These are phyloP conservation scores for Strigomonas culicis DNA, from an alignment of 208 protist genomes.

Conservation along the genomic window DNA sequence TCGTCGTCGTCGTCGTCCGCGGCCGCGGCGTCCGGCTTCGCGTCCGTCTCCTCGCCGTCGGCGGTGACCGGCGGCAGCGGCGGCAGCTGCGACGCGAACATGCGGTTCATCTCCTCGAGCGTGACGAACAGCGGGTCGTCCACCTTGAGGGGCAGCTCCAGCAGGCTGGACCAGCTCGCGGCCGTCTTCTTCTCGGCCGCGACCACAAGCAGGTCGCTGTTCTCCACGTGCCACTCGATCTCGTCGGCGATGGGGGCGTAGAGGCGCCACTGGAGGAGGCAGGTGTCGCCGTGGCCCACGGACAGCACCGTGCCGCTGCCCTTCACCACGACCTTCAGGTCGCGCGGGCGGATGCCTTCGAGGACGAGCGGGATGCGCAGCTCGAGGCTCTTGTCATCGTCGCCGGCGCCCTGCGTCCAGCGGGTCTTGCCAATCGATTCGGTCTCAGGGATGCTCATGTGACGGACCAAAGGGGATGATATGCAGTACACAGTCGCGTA, in stretches of 20 bases:
- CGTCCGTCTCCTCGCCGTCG: constrained; percentile 17
- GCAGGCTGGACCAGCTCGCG: constrained; percentile 65
- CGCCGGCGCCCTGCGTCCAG: constrained; percentile 73
- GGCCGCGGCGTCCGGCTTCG: constrained; percentile 25
- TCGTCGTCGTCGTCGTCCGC: constrained; percentile 32
- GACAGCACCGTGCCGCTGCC: constrained; percentile 68
- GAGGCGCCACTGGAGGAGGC: constrained; percentile 84
- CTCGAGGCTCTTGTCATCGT: constrained; percentile 46
- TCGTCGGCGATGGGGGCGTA: constrained; percentile 61
- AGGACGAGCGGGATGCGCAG: constrained; percentile 72
- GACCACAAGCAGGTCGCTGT: constrained; percentile 49
- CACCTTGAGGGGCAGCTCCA: constrained; percentile 60
- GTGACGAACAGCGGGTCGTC: constrained; percentile 59
- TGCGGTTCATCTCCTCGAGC: constrained; percentile 46
- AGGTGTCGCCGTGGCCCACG: constrained; percentile 53
- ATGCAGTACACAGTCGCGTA: constrained; percentile 4
- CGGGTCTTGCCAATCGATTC: constrained; percentile 55
- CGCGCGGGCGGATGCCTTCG: constrained; percentile 53
- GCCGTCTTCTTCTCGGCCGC: constrained; percentile 63
- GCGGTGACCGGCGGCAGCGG: constrained; percentile 34
- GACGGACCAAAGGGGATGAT: constrained; percentile 3
- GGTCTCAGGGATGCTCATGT: constrained; percentile 35
- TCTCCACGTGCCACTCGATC: constrained; percentile 81
- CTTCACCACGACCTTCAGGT: constrained; percentile 79
- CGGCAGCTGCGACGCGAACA: constrained; percentile 70